Conservation (phyloP, 164 flowering plant genomes). For the Macadamia tetraphylla region DNA sequence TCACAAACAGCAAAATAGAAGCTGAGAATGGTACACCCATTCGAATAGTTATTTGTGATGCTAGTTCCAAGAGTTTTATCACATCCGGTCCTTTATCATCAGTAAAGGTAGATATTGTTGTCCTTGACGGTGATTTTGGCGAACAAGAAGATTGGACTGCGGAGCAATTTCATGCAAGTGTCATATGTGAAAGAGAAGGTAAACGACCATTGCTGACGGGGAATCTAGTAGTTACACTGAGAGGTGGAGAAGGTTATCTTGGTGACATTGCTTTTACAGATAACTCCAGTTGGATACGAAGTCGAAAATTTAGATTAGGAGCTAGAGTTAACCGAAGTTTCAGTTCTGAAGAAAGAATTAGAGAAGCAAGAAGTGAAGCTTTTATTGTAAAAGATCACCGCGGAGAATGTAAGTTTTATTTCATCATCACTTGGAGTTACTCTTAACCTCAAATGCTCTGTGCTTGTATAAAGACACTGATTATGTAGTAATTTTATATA, state of each 20-base stretch:
- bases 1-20: slow-evolving; percentile 37
- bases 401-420: slow-evolving; percentile 48
- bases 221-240: slow-evolving; percentile 22
- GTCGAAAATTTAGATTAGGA: slow-evolving; percentile 49
- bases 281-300: slow-evolving; percentile 56
- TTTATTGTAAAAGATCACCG: slow-evolving; percentile 66
- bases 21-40: slow-evolving; percentile 27
- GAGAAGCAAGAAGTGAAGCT: slow-evolving; percentile 50
- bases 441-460: background rate
- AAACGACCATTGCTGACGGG: slow-evolving; percentile 55
- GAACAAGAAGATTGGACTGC: slow-evolving; percentile 37
- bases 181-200: slow-evolving; percentile 49
- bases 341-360: slow-evolving; percentile 23
- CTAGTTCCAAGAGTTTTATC: slow-evolving; percentile 18
- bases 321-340: slow-evolving; percentile 25
- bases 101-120: slow-evolving; percentile 41
- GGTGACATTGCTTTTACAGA: slow-evolving; percentile 46
- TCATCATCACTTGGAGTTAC: background rate
- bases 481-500: background rate
- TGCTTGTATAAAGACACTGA: background rate
- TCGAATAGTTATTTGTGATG: slow-evolving; percentile 32
- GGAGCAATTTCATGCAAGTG: slow-evolving; percentile 25
- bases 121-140: slow-evolving; percentile 47
- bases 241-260: slow-evolving; percentile 36
- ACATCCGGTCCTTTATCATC: slow-evolving; percentile 40